A percentile compares a stretch with the other conserved stretches of the same genome.
phyloP scores from a whole-genome alignment of 164 flowering plant genomes.

The Buxus sempervirens region DNA sequence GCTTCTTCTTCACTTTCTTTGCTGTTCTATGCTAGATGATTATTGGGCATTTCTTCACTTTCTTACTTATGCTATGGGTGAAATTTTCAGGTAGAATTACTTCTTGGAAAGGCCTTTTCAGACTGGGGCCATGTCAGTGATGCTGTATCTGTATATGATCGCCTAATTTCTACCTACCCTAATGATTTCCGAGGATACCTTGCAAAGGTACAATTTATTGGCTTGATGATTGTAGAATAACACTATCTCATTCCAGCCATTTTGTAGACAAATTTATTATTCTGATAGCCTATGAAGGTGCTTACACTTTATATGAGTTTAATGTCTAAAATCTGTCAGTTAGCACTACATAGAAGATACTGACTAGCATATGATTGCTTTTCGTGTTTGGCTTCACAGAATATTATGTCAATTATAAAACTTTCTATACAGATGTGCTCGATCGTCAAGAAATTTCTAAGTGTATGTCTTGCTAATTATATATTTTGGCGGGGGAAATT shows the following conservation, averaged over 20 bases:
- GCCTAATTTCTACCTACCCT: conserved; percentile 68
- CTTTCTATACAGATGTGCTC: too few relatives aligned
- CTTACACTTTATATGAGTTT: too few relatives aligned
- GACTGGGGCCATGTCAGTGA: conserved; percentile 94
- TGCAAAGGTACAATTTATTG: conserved; percentile 62
- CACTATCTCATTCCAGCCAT: neutral
- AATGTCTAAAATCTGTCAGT: too few relatives aligned
- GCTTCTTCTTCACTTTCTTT: neutral
- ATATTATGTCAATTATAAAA: too few relatives aligned
- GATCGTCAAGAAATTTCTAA: too few relatives aligned
- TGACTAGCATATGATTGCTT: too few relatives aligned
- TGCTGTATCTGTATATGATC: conserved; percentile 85
- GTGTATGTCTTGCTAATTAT: too few relatives aligned
- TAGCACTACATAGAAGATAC: too few relatives aligned
- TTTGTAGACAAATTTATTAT: neutral
- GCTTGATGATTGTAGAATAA: neutral
- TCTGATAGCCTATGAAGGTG: neutral
- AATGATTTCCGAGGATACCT: conserved; percentile 89
- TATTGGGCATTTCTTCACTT: neutral
- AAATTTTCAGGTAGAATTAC: conserved; percentile 45
- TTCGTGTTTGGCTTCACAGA: too few relatives aligned
- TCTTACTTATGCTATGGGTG: conserved; percentile 1
- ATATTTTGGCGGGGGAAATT: too few relatives aligned
- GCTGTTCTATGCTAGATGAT: neutral
- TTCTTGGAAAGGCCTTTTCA: conserved; percentile 95